Evolutionary conservation across 768 basidiomycete species (phyloP).

Genomic region (Phaffia australis): DNA sequence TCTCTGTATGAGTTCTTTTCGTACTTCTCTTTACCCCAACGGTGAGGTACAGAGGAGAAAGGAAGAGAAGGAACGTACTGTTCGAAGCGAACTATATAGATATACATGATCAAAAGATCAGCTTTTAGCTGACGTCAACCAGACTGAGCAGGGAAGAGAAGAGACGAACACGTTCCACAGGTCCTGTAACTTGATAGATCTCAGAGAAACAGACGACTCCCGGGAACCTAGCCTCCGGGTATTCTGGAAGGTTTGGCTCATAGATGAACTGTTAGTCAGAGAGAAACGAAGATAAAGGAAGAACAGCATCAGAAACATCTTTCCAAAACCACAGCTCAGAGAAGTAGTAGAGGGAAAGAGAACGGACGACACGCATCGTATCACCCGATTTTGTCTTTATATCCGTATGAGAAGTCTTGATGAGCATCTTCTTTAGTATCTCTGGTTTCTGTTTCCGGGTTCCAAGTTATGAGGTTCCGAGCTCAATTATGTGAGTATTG

Average conservation of each 20-base stretch:
- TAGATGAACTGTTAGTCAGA: slow-evolving; percentile 48
- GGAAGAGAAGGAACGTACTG: slow-evolving; percentile 1
- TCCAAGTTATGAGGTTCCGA: no score
- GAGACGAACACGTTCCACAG: slow-evolving; percentile 57
- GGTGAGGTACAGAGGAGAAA: background rate
- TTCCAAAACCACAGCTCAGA: no score
- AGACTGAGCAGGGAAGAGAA: background rate
- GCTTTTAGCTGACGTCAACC: background rate
- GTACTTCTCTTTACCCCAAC: background rate
- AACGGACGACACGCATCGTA: slow-evolving; percentile 52
- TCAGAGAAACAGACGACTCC: slow-evolving; percentile 24
- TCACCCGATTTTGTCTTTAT: slow-evolving; percentile 53
- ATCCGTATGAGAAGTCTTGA: slow-evolving; percentile 68
- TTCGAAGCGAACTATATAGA: slow-evolving; percentile 7
- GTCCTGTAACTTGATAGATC: slow-evolving; percentile 75
- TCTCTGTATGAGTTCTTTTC: background rate
- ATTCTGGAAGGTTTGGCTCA: slow-evolving; percentile 63
- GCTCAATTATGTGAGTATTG: no score
- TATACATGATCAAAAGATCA: background rate
- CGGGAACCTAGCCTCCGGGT: slow-evolving; percentile 45
- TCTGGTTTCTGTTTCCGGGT: no score
- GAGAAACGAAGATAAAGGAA: no score
- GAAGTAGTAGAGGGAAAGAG: no score
- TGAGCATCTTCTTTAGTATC: slow-evolving; percentile 50
- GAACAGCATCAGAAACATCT: no score